Evolutionary conservation across 2,329 filamentous ascomycete genomes (phyloP), one percentile per base, ranked within the genome.

Genomic region (Podosphaera aphanis): DNA sequence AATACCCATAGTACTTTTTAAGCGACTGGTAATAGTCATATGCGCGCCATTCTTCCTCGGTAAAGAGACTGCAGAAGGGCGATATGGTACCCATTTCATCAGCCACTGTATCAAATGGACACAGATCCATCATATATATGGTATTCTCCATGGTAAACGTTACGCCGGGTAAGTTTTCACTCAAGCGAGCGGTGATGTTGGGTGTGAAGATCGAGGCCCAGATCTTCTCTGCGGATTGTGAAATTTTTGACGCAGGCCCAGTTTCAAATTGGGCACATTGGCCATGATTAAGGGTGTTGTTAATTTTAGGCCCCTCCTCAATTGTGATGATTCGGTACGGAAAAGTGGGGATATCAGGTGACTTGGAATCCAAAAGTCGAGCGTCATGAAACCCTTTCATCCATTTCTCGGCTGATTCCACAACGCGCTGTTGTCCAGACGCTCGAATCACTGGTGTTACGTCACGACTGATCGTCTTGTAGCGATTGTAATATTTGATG

Each of bases 1-100:
- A 74, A 60, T 77, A 86, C 46, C 78, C 77, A 61, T 93, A 93
- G 68, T 78, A 93, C 59, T 93, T 93, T 51, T 75, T 75, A 7
- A 94, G 63, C 0, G 78, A 73, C 59, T 83, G 71, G 59, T 77
- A 79, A 64, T 93, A 93, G 60, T 85, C 77, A 61, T 92, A 93
- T 48, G 71, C 64, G 31, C 65, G 63, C 82, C 83, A 93, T 61
- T 93, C 84, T 0, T 69, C 60, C 13, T 67, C 59, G 0, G 72
- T 77, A 63, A 93, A 93, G 21, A 93, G 66, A 13, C 59, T 58
- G 61, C 86, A 94, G 62, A 93, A 92, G 0, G 66, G 64, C 0
- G 83, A 84, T 8, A 79, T 59, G 3, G 61, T 67, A 3, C 64
- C 70, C 2, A 68, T 62, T 0, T 62, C 56, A 5, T 72, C 66